Base-by-base conservation (phyloP, 2,329 filamentous ascomycete genomes). In the Aureobasidium leucospermi region DNA sequence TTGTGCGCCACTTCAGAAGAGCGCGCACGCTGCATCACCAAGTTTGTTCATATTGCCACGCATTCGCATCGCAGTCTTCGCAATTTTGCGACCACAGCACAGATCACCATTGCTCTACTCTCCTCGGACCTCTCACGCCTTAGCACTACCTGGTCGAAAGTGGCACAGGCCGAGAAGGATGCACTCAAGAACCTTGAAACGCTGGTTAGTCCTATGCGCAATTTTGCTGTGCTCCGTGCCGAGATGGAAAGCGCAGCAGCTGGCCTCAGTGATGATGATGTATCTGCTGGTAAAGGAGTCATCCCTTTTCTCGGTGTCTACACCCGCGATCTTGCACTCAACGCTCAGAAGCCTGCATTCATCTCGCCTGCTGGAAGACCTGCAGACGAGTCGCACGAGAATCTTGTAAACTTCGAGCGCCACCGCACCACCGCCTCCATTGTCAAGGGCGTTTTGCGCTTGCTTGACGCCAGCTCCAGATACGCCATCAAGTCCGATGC, bases 271-370 rank as follows among this genome's bases (percentile, higher is more conserved):
- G 52, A 60, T n/a, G 51, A 52, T 8, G 60, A 60, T 9, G 31
- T 53, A 6, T 51, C 38, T 28, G 48, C 46, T 1, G 85, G 89
- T 58, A 79, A 81, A 39, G 88, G 88, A 1, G 93, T 89, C 66
- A 92, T 94, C 62, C 89, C 89, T 0, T 93, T 94, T 69, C 87
- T 94, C 49, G 89, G 83, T 23, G 76, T 86, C 59, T 94, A 94
- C 71, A 93, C 88, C 1, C 89, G 92, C 67, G 89, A 94, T 69
- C 78, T 94, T 42, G 83, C 92, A 46, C 90, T 89, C 77, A 93
- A 92, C 67, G 85, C 86, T 1, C 88, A 93, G 70, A 84, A 90
- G 63, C 87, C 89, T 1, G 85, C 86, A 1, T 86, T 89, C 70
- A 86, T 92, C 65, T 66, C 46, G 6, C 58, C 58, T 16, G 13